Conservation (phyloP, 805 yeast genomes). For the Candida suzukii region DNA sequence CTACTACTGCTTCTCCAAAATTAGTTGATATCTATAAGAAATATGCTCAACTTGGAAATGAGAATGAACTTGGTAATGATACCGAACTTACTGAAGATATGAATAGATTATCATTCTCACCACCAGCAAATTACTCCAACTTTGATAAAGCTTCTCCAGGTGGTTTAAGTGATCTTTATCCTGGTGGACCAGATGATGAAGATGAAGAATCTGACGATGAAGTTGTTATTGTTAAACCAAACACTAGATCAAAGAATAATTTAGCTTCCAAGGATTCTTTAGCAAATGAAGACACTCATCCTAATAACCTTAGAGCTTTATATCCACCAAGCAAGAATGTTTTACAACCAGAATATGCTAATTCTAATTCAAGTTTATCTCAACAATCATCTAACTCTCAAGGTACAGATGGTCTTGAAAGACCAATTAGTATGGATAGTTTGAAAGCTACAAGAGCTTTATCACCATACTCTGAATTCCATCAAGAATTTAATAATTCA, state of each 20-base stretch:
- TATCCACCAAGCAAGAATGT: slow-evolving; percentile 2
- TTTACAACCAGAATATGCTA: slow-evolving; percentile 2
- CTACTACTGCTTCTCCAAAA: slow-evolving; percentile 18
- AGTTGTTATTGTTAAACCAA: slow-evolving; percentile 16
- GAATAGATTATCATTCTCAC: slow-evolving; percentile 5
- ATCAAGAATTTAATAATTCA: slow-evolving; percentile 21
- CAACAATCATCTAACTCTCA: not conserved
- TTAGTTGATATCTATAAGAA: slow-evolving; percentile 24
- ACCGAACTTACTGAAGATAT: slow-evolving; percentile 5
- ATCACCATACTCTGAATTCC: slow-evolving; percentile 30
- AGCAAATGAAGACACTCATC: not conserved
- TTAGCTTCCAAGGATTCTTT: not conserved
- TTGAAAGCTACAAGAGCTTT: slow-evolving; percentile 13
- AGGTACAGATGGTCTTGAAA: not conserved
- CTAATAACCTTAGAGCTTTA: not conserved
- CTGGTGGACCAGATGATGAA: slow-evolving; percentile 2
- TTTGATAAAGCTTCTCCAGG: slow-evolving; percentile 9
- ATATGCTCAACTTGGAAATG: slow-evolving; percentile 21
- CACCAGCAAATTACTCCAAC: not conserved
- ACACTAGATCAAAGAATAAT: slow-evolving; percentile 6
- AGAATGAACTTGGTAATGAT: slow-evolving; percentile 1
- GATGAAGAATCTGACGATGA: slow-evolving; percentile 12
- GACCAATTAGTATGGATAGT: not conserved
- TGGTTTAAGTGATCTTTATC: not conserved
- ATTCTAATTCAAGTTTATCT: not conserved